Conservation (phyloP, 352 stramenopile genomes). For the Pythium pyrilobum region DNA sequence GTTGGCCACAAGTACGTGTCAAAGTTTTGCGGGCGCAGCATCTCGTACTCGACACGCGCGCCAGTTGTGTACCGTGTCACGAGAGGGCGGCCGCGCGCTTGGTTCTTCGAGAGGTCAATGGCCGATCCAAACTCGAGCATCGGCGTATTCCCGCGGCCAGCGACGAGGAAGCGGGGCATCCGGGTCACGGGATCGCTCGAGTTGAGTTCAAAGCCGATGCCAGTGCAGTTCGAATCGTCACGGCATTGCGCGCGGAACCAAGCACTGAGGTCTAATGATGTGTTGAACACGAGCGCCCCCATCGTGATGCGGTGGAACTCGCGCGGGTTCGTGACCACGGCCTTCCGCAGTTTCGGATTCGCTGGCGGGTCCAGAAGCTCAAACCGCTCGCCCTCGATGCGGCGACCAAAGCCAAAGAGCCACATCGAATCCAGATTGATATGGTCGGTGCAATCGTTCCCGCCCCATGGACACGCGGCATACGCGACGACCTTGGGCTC, state of each 20-base stretch:
- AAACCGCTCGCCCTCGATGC: constrained; percentile 1
- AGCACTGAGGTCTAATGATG: background rate
- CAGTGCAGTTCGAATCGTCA: background rate
- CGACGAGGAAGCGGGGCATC: background rate
- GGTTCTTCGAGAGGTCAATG: background rate
- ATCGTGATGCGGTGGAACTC: constrained; percentile 4
- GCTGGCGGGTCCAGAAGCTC: background rate
- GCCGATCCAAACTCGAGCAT: constrained; percentile 4
- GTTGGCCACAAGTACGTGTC: background rate
- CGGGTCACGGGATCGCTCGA: background rate
- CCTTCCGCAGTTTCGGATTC: background rate
- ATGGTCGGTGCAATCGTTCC: background rate
- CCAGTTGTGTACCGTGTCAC: constrained; percentile 6
- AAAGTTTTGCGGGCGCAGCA: constrained; percentile 3
- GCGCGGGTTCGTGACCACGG: background rate
- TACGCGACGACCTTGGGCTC: constrained; percentile 9
- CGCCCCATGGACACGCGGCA: background rate
- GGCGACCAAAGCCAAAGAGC: constrained; percentile 8
- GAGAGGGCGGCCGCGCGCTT: background rate
- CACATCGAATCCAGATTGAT: background rate
- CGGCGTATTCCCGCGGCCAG: background rate
- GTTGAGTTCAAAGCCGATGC: background rate
- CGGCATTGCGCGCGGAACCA: background rate
- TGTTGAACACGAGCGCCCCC: background rate
- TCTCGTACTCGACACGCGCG: constrained; percentile 1